These are phyloP conservation scores for Tolypocladium ovalisporum DNA, from an alignment of 2,329 filamentous ascomycete species.

Conservation along the genomic window DNA sequence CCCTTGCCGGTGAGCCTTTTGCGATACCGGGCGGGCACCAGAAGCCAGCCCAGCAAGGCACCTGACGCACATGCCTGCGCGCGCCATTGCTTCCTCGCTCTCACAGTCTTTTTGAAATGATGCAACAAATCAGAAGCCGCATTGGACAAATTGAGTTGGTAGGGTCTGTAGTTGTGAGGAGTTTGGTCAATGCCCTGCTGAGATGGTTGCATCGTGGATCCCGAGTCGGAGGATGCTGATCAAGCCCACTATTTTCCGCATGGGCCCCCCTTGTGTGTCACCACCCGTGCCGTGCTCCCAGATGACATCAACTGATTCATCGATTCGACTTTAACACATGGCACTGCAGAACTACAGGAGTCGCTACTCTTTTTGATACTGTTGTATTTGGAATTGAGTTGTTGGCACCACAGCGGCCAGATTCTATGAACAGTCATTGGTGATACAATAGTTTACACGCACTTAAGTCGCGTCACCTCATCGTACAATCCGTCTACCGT, in stretches of 20 bases:
- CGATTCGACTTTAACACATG: neutral
- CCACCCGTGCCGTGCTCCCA: neutral
- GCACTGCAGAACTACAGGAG: neutral
- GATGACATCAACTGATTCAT: neutral
- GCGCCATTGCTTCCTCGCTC: neutral
- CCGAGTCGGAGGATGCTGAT: neutral
- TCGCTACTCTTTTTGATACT: no score
- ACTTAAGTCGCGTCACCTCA: neutral
- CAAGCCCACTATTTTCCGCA: neutral
- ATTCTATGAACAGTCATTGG: neutral
- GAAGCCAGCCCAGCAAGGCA: neutral
- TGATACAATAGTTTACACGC: neutral
- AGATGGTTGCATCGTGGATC: neutral
- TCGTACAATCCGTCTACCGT: neutral
- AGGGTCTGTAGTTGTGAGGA: neutral
- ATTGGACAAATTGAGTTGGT: neutral
- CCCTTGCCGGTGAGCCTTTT: neutral
- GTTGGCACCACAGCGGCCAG: conserved; percentile 1
- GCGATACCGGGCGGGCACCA: neutral
- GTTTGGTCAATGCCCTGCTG: neutral
- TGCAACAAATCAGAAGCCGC: neutral
- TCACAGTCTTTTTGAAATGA: neutral
- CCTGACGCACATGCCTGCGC: neutral
- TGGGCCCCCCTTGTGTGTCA: neutral
- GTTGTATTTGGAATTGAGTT: conserved; percentile 6